Evolutionary conservation across 805 yeast genomes (phyloP).

Genomic region (Saturnispora kantuleensis): DNA sequence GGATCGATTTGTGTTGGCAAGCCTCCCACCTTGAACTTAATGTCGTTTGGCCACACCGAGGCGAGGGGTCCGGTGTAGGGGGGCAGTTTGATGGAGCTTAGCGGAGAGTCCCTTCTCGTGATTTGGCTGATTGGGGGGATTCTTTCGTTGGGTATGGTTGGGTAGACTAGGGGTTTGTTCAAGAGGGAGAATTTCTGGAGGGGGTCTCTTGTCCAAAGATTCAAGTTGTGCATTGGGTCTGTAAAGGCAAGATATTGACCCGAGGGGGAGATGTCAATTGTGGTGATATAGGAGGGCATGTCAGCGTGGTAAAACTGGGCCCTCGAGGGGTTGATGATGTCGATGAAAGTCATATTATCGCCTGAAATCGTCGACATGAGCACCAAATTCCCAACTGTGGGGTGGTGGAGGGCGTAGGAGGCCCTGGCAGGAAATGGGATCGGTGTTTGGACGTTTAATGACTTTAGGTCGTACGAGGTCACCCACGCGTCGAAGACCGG

Average conservation of each 20-base stretch:
- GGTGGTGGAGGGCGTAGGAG: slow-evolving; percentile 72
- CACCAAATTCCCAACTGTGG: slow-evolving; percentile 70
- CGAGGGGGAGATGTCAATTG: slow-evolving; percentile 47
- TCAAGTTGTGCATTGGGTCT: slow-evolving; percentile 54
- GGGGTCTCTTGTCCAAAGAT: slow-evolving; percentile 51
- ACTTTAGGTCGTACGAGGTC: slow-evolving; percentile 68
- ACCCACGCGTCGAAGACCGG: slow-evolving; percentile 69
- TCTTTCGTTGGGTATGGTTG: slow-evolving; percentile 30
- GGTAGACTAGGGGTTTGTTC: slow-evolving; percentile 44
- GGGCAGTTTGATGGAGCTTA: slow-evolving; percentile 76
- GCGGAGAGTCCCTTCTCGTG: slow-evolving; percentile 44
- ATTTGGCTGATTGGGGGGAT: slow-evolving; percentile 21
- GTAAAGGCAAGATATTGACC: slow-evolving; percentile 72
- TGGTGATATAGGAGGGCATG: slow-evolving; percentile 35
- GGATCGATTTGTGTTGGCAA: slow-evolving; percentile 46
- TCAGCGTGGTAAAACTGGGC: slow-evolving; percentile 61
- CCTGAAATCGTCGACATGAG: slow-evolving; percentile 69
- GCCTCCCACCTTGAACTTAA: slow-evolving; percentile 50
- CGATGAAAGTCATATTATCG: slow-evolving; percentile 68
- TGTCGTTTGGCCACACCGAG: slow-evolving; percentile 69
- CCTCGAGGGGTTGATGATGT: slow-evolving; percentile 67
- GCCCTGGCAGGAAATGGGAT: slow-evolving; percentile 89
- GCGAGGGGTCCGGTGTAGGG: slow-evolving; percentile 67
- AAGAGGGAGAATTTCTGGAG: slow-evolving; percentile 24
- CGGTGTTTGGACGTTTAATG: slow-evolving; percentile 64